These are phyloP conservation scores for Aspergillus sclerotiicarbonarius DNA, from an alignment of 495 filamentous ascomycete species.

Conservation along the genomic window DNA sequence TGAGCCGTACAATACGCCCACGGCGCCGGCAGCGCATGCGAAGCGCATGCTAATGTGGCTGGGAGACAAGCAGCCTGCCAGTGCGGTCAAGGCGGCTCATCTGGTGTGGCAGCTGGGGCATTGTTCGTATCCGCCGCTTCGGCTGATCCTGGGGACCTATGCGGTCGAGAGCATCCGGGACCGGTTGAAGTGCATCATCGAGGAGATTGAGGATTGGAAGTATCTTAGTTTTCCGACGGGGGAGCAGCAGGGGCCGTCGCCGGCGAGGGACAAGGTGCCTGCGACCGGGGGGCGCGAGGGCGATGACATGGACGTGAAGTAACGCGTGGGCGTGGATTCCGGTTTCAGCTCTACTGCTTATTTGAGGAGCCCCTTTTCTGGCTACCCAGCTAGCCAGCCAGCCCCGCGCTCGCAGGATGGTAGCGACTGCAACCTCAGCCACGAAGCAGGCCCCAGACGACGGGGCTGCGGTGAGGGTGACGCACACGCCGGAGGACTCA, in stretches of 20 bases:
- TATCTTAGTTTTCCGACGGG: slow-evolving; percentile 60
- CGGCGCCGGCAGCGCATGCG: slow-evolving; percentile 81
- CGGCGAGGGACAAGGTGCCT: too few relatives aligned
- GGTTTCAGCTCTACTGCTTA: too few relatives aligned
- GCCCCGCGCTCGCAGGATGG: too few relatives aligned
- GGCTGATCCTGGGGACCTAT: slow-evolving; percentile 84
- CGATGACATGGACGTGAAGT: too few relatives aligned
- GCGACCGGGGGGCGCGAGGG: too few relatives aligned
- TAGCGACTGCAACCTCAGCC: too few relatives aligned
- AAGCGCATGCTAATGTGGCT: slow-evolving; percentile 96
- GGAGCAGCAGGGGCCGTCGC: slow-evolving; percentile 19
- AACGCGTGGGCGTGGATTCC: too few relatives aligned
- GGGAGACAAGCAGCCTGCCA: slow-evolving; percentile 85
- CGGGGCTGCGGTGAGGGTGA: too few relatives aligned
- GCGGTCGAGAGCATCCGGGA: slow-evolving; percentile 95
- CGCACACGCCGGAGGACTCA: too few relatives aligned
- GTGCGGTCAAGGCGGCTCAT: slow-evolving; percentile 90
- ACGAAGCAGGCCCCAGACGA: too few relatives aligned
- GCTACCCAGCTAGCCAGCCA: too few relatives aligned
- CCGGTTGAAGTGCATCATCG: slow-evolving; percentile 80
- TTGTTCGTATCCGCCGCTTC: slow-evolving; percentile 83
- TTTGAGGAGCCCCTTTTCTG: too few relatives aligned
- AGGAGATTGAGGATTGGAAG: slow-evolving; percentile 94
- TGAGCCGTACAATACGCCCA: slow-evolving; percentile 73
- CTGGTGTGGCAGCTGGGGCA: slow-evolving; percentile 95